Conservation (phyloP, 352 stramenopile species). For the Pythium pectinolyticum region DNA sequence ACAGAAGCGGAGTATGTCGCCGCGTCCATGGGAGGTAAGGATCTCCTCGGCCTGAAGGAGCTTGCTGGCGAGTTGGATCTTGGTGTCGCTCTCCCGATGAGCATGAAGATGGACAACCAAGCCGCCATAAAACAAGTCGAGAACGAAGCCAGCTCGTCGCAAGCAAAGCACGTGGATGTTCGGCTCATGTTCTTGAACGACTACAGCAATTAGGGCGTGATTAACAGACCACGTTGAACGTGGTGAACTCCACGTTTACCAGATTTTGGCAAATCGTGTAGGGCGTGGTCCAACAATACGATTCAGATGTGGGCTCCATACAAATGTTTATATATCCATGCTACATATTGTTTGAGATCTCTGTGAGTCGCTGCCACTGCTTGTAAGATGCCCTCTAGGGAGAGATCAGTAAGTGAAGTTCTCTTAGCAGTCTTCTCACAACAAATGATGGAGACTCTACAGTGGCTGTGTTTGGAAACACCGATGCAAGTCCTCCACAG, state of each 20-base stretch:
- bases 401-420: background rate
- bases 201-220: too few species aligned
- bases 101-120: slow-evolving; percentile 25
- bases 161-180: too few species aligned
- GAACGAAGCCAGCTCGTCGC: too few species aligned
- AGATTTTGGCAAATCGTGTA: too few species aligned
- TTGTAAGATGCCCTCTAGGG: background rate
- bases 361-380: background rate
- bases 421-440: background rate
- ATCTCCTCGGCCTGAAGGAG: slow-evolving; percentile 3
- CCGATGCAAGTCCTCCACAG: background rate
- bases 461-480: background rate
- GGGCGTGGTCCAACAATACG: too few species aligned
- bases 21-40: background rate
- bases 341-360: too few species aligned
- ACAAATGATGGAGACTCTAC: background rate
- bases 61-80: slow-evolving; percentile 4
- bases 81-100: slow-evolving; percentile 8
- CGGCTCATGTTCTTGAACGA: too few species aligned
- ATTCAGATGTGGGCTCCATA: too few species aligned
- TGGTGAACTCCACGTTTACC: too few species aligned
- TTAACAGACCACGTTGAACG: too few species aligned
- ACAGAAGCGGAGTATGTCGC: slow-evolving; percentile 12
- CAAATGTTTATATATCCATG: too few species aligned
- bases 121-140: slow-evolving; percentile 20